Base-by-base conservation (phyloP, 2,329 filamentous ascomycete genomes). In the Botrytis aclada region DNA sequence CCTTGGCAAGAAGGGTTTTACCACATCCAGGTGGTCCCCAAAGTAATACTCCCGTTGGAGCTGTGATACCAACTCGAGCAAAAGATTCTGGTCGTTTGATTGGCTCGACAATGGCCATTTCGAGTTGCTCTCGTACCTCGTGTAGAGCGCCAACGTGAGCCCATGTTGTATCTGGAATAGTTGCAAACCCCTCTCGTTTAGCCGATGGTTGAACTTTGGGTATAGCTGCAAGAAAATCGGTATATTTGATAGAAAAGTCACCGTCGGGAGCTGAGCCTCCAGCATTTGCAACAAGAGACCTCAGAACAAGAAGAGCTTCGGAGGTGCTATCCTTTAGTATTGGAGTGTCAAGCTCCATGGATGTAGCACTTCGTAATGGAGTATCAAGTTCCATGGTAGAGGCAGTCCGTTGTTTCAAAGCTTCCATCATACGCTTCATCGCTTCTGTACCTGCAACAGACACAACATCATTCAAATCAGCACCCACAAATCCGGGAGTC, bases 11-110 rank as follows among this genome's bases (percentile, higher is more conserved):
- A 2, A 99, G 88, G 0, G 96, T 99, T 82, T 99, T 99, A 78
- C 96, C 96, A 82, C 96, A 99, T 10, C 96, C 96, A 0, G 96
- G 96, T 1, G 96, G 96, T 0, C 96, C 96, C 94, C 95, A 99
- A 71, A 99, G 92, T 0, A 99, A 87, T 4, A 98, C 94, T 25
- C 96, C 96, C 0, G 93, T 92, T 0, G 94, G 92, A 0, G 92
- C 90, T 34, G 89, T 90, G 77, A 97, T 92, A 79, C 95, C 95
- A 10, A 96, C 89, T 14, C 86, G 86, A 43, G 88, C 87, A 81
- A 95, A 98, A 60, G 90, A 85, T 47, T 93, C 90, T 0, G 96
- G 96, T 71, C 92, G 85, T 77, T 91, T 90, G 83, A 99, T 98
- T 1, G 95, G 95, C 32, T 94, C 90, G 61, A 98, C 93, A 78